Base-by-base conservation (phyloP, 768 basidiomycete species). In the Lactarius hatsudake region DNA sequence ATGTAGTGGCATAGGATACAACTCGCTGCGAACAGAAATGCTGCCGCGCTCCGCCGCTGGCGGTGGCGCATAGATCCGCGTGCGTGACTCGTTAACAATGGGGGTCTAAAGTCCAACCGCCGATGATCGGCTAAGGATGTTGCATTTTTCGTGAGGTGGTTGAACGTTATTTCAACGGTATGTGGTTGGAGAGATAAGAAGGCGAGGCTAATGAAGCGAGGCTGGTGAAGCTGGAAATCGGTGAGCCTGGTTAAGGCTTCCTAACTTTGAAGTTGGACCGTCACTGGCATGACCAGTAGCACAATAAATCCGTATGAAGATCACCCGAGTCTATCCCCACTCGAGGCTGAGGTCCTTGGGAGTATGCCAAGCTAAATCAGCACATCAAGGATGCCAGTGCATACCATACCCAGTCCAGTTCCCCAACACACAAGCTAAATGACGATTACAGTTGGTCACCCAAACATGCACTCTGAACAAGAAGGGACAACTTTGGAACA, bases 301-400 rank as follows among this genome's bases (percentile, higher is more conserved):
- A 75, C 80, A 6, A 72, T 76, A 53, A 94, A 93, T 72, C 92
- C 92, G 9, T 94, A 94, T 72, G 84, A 86, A 62, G 82, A 81
- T 1, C 87, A 95, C 73, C 83, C 88, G 0, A 82, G 81, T 69
- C 79, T 96, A 28, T 84, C 89, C 1, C 73, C 82, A 3, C 77
- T 88, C 5, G 91, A 97, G 76, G 85, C 90, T 7, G 86, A 92
- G 43, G 87, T 94, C 0, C 84, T 43, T 94, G 93, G 91, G 94
- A 97, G 75, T 96, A 96, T 75, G 91, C 93, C 36, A 93, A 93
- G 72, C 82, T 96, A 20, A 87, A 90, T 0, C 85, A 91, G 59
- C 86, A 93, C 75, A 80, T 96, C 70, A 92, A 89, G 75, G 80
- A 83, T 75, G 95, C n/a, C n/a, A n/a, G n/a, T 96, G 69, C 68